Percentiles rank a stretch among this genome's conserved stretches.
Conservation (phyloP, 2,329 filamentous ascomycete species). For the Zymoseptoria tritici region DNA sequence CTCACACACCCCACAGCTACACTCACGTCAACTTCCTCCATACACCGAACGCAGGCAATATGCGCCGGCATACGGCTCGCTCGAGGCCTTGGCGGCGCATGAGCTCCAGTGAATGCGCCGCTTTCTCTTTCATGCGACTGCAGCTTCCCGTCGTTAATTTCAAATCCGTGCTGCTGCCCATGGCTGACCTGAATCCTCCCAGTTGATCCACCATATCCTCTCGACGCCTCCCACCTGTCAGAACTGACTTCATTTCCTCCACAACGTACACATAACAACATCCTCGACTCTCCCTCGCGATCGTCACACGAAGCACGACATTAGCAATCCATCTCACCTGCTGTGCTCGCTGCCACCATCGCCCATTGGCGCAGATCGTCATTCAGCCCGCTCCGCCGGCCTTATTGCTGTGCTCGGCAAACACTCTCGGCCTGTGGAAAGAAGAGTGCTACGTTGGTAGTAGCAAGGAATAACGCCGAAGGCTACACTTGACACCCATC, state of each 20-base stretch:
- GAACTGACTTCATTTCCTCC: neutral
- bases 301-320: slow-evolving; percentile 17
- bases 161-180: slow-evolving; percentile 8
- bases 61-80: neutral
- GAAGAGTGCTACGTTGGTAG: slow-evolving; percentile 1
- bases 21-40: neutral
- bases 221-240: slow-evolving; percentile 3
- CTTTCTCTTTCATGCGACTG: slow-evolving; percentile 10
- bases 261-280: slow-evolving; percentile 1
- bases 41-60: neutral
- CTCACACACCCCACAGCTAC: neutral
- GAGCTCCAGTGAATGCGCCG: neutral
- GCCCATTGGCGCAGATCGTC: slow-evolving; percentile 12
- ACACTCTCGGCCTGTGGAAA: slow-evolving; percentile 10
- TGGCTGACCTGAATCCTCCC: slow-evolving; percentile 8
- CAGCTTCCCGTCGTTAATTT: slow-evolving; percentile 18
- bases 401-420: slow-evolving; percentile 13
- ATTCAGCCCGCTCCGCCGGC: slow-evolving; percentile 7
- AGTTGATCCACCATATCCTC: slow-evolving; percentile 11
- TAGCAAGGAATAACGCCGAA: slow-evolving; percentile 9
- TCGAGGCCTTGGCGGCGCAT: slow-evolving; percentile 1
- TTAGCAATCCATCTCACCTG: slow-evolving; percentile 9
- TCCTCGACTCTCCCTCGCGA: slow-evolving; percentile 5
- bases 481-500: slow-evolving; percentile 8
- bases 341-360: slow-evolving; percentile 8